phyloP scores from a whole-genome alignment of 2,329 filamentous ascomycete species.

The Trichoderma koningii region DNA sequence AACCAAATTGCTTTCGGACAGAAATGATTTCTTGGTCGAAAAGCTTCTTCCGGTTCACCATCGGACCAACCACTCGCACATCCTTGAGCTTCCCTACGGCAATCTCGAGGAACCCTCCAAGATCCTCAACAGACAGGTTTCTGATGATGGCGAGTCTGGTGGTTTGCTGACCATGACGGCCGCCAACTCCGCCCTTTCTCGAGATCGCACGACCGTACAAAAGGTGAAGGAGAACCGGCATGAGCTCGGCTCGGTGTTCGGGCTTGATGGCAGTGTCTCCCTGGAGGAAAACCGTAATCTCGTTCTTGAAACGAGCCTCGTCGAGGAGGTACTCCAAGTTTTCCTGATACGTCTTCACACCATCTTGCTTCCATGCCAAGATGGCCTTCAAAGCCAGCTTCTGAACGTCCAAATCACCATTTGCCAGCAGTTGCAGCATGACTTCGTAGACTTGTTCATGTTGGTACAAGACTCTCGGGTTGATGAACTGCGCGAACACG shows the following conservation, averaged over 20 bases:
- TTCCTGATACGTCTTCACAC: conserved; percentile 77
- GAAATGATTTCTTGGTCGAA: conserved; percentile 63
- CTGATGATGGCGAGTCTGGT: conserved; percentile 80
- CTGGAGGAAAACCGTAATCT: conserved; percentile 85
- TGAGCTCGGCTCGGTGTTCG: conserved; percentile 70
- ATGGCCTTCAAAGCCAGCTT: conserved; percentile 81
- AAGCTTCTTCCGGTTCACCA: conserved; percentile 50
- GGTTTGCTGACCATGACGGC: conserved; percentile 77
- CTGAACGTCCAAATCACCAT: conserved; percentile 89
- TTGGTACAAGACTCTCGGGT: conserved; percentile 81
- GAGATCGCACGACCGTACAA: conserved; percentile 89
- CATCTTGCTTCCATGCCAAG: conserved; percentile 82
- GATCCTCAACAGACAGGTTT: conserved; percentile 71
- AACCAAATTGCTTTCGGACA: conserved; percentile 80
- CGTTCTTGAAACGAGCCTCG: conserved; percentile 88
- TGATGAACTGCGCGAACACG: conserved; percentile 81
- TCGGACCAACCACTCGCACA: conserved; percentile 58
- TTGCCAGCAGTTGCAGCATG: conserved; percentile 73
- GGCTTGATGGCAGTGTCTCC: conserved; percentile 71
- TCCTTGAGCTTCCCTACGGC: conserved; percentile 70
- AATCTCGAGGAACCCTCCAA: conserved; percentile 81
- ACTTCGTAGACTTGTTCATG: conserved; percentile 74
- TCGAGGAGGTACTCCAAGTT: conserved; percentile 85
- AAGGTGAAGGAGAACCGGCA: conserved; percentile 83
- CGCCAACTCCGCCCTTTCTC: conserved; percentile 73